phyloP scores from a whole-genome alignment of 1,284 basidiomycete species.

The Tilletia horrida region DNA sequence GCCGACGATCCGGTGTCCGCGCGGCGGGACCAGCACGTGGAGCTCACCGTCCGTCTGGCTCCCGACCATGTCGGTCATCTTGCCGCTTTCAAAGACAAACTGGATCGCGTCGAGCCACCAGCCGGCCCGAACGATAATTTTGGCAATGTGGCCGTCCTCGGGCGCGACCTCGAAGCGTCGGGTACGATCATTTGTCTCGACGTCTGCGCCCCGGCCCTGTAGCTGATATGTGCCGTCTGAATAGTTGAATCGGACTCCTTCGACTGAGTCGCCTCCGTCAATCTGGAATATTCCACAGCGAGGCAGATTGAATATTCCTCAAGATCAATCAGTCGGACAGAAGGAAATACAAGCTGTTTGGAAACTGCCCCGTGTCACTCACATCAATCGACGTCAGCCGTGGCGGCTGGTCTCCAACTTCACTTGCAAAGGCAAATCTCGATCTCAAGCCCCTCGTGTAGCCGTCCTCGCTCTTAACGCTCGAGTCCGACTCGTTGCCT shows the following conservation, averaged over 20 bases:
- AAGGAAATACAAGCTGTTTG: too few species aligned
- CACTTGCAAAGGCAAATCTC: too few species aligned
- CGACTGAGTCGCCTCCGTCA: neutral
- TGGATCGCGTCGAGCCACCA: conserved; percentile 36
- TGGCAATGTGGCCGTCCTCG: conserved; percentile 23
- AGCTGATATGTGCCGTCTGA: conserved; percentile 2
- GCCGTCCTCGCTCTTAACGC: too few species aligned
- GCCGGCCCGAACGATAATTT: conserved; percentile 28
- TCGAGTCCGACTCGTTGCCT: too few species aligned
- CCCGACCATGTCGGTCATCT: conserved; percentile 28
- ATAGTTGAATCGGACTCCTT: conserved; percentile 1
- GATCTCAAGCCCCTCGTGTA: too few species aligned
- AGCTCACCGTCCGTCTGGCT: conserved; percentile 28
- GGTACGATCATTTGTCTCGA: neutral
- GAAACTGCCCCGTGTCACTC: neutral
- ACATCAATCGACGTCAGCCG: too few species aligned
- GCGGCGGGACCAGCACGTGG: conserved; percentile 26
- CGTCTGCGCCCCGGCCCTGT: neutral
- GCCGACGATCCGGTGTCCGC: conserved; percentile 25
- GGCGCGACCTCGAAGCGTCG: neutral
- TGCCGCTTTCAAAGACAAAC: conserved; percentile 27
- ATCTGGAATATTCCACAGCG: too few species aligned
- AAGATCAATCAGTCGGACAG: too few species aligned
- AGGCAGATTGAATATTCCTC: too few species aligned
- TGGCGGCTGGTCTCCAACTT: too few species aligned